Percentiles rank a stretch among this genome's conserved stretches.
These are phyloP conservation scores for Epichloe gansuensis DNA, from an alignment of 2,329 filamentous ascomycete species.

Conservation along the genomic window DNA sequence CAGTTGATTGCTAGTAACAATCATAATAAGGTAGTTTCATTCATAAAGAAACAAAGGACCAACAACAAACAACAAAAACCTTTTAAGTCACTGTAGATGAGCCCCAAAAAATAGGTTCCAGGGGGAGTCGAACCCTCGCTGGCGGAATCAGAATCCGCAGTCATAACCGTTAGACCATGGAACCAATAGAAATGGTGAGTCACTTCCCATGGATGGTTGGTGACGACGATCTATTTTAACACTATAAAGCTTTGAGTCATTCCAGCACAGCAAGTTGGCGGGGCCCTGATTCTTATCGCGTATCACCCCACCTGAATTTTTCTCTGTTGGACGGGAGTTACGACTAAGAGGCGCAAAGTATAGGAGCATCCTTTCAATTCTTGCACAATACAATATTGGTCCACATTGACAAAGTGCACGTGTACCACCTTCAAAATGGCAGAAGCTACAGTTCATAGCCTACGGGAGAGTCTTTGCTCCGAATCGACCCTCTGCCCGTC, in stretches of 20 bases:
- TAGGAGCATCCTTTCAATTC: not conserved
- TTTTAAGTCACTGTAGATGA: too few relatives aligned
- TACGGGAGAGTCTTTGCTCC: conserved; percentile 65
- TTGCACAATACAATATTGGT: not conserved
- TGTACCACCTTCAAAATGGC: conserved; percentile 9
- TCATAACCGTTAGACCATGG: conserved; percentile 26
- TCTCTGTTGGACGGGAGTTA: conserved; percentile 11
- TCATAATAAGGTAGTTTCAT: too few relatives aligned
- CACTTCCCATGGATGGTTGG: conserved; percentile 13
- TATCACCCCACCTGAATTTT: conserved; percentile 23
- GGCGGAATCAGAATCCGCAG: conserved; percentile 25
- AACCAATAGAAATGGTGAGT: conserved; percentile 16
- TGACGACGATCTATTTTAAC: not conserved
- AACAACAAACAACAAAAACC: not conserved
- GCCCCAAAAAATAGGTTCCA: conserved; percentile 16
- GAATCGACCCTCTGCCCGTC: conserved; percentile 70
- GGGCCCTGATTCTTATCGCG: conserved; percentile 2
- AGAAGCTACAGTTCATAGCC: conserved; percentile 39
- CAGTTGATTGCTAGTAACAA: too few relatives aligned
- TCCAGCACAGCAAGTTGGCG: not conserved
- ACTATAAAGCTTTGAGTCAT: not conserved
- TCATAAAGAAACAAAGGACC: not conserved
- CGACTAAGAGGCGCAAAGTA: not conserved
- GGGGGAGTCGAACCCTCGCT: conserved; percentile 25
- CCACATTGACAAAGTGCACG: not conserved